Evolutionary conservation across 305 asterid species (phyloP), one percentile per base, ranked within the genome.

Genomic region (Euphrasia arctica): DNA sequence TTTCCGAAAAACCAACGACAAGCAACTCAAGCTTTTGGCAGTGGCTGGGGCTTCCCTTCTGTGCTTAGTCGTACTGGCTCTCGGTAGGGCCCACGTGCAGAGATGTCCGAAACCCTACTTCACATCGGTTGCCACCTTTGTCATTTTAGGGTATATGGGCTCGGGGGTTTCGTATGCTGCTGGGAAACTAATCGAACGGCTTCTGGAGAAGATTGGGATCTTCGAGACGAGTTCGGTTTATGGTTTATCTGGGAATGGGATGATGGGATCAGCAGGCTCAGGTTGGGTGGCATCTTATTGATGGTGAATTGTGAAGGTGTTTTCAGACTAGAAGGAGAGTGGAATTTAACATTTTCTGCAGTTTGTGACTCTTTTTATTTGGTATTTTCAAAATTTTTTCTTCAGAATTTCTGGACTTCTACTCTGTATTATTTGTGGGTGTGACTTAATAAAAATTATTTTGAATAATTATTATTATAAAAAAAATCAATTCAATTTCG

Each of bases 101-200:
- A 80, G 71, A 22, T 85, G 79, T 62, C 97, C 87, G 5, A 87
- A 76, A 69, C 75, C 80, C 15, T 93, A 90, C 73, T 22, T 84
- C 62, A 80, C 77, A 66, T 71, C 94, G 0, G 67, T 93, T 11
- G 18, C 49, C 0, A 72, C 73, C 28, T 93, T 73, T 67, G 28
- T 88, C 32, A 43, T 82, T 43, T 12, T 82, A 61, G 98, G 95
- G 11, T 64, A 90, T 59, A 62, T 70, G 77, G 89, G 69, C 59
- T 84, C 95, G 0, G 96, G 96, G 5, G 75, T 84, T 34, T 79
- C 90, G 0, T 90, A 78, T 57, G 95, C 80, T 31, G 94, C 85
- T 9, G 98, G 98, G 8, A 68, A 55, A 43, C 62, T 85, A 27
- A 73, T 82, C 41, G 81, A 76, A 43, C 78, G 81, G 34, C 74